These are phyloP conservation scores for Solanum hybrid DNA, from an alignment of 305 asterid species.

Conservation along the genomic window DNA sequence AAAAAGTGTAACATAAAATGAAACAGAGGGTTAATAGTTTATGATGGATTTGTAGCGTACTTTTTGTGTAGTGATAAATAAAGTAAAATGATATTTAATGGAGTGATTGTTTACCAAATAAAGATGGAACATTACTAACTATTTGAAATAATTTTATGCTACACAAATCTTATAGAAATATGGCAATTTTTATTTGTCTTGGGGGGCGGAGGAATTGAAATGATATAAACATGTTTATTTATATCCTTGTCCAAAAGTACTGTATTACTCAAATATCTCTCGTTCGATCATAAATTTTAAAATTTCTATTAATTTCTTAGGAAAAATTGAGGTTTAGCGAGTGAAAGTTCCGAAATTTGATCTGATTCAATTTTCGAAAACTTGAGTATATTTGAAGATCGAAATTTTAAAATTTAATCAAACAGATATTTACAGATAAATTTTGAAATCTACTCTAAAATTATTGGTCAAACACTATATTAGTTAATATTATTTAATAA, in stretches of 20 bases:
- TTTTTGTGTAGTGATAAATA: background rate
- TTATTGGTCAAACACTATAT: background rate
- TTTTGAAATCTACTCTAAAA: background rate
- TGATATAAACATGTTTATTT: background rate
- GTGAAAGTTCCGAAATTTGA: accelerated
- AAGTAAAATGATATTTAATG: background rate
- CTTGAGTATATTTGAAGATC: background rate
- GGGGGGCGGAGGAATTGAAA: background rate
- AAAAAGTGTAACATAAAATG: no score
- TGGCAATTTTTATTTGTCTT: background rate
- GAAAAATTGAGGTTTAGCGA: background rate
- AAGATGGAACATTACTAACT: background rate
- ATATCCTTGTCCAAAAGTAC: background rate
- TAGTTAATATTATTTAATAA: background rate
- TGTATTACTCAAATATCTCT: background rate
- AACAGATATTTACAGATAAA: background rate
- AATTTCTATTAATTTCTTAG: background rate
- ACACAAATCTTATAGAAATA: background rate
- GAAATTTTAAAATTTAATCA: background rate
- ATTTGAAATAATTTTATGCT: background rate
- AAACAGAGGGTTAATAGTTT: background rate
- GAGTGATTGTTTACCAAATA: background rate
- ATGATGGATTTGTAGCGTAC: background rate
- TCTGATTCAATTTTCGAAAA: background rate
- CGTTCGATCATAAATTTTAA: background rate